phyloP scores from a whole-genome alignment of 106 monocot species.

The Amphibolis antarctica region DNA sequence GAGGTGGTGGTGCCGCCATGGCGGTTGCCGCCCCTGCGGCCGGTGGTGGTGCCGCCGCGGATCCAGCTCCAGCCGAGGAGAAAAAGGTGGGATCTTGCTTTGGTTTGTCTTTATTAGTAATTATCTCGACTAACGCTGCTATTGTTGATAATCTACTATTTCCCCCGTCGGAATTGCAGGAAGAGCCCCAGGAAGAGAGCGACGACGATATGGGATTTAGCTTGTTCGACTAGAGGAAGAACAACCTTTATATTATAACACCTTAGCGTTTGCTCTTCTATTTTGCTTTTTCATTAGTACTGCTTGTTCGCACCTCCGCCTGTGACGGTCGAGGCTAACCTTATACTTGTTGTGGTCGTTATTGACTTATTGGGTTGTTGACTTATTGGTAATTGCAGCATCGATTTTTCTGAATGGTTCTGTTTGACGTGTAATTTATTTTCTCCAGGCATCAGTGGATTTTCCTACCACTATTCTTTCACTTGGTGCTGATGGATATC shows the following conservation, averaged over 20 bases:
- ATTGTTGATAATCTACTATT: not conserved
- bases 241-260: not conserved
- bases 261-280: too few relatives aligned
- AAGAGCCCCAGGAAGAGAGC: conserved; percentile 20
- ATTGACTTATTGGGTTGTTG: too few relatives aligned
- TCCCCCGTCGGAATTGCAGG: conserved; percentile 2
- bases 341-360: too few relatives aligned
- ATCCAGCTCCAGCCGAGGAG: conserved; percentile 34
- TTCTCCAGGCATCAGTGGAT: too few relatives aligned
- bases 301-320: too few relatives aligned
- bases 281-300: too few relatives aligned
- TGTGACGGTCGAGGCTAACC: too few relatives aligned
- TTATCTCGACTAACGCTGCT: not conserved
- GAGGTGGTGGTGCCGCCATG: conserved; percentile 39
- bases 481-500: too few relatives aligned
- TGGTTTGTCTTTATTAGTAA: not conserved
- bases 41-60: conserved; percentile 28
- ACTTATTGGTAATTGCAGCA: too few relatives aligned
- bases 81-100: conserved; percentile 28
- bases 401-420: too few relatives aligned
- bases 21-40: conserved; percentile 31
- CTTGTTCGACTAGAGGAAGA: conserved; percentile 13
- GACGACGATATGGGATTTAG: conserved; percentile 26
- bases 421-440: too few relatives aligned
- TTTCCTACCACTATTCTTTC: too few relatives aligned